Base-by-base conservation (phyloP, 2,329 filamentous ascomycete species). In the Colletotrichum euphorbiae region DNA sequence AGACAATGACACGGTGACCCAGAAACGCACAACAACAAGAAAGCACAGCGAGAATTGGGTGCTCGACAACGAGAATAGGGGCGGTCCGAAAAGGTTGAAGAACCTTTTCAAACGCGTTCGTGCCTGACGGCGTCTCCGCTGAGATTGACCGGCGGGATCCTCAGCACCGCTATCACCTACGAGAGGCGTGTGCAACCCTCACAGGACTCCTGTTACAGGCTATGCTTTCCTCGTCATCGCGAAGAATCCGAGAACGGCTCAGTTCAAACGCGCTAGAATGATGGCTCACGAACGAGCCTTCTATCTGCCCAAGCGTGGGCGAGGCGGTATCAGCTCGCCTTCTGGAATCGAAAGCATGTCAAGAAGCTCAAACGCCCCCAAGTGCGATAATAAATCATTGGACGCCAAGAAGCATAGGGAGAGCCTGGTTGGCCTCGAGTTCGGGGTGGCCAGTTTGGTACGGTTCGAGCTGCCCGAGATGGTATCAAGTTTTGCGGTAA, bases 401-500 rank as follows among this genome's bases (percentile, higher is more conserved):
- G 54, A 58, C 31, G 65, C 38, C 38, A 43, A 46, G 13, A 28
- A 28, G 17, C 15, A 28, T 15, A 17, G 33, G 31, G 40, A 24
- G n/a, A 59, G 21, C 43, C 21, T 33, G 46, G 38, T 19, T 24
- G 36, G 21, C 45, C 24, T 7, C 24, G 48, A 54, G 8, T 54
- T 28, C 28, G n/a, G 58, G 15, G 40, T 2, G 46, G 46, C 36
- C 36, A 52, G 24, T 50, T 13, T 43, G 12, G 52, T 17, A 40
- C 45, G 19, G 52, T 64, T 58, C 40, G 60, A 63, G 51, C 45
- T 64, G 59, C 64, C 64, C 59, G 46, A n/a, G 45, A 56, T 31
- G 55, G 7, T 45, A 33, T 43, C 42, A 43, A 21, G 7, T 46
- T 48, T 46, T 24, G 24, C 17, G 15, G 36, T 38, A 24, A 48